Base-by-base conservation (phyloP, 2,329 filamentous ascomycete species). In the Lomentospora prolificans region DNA sequence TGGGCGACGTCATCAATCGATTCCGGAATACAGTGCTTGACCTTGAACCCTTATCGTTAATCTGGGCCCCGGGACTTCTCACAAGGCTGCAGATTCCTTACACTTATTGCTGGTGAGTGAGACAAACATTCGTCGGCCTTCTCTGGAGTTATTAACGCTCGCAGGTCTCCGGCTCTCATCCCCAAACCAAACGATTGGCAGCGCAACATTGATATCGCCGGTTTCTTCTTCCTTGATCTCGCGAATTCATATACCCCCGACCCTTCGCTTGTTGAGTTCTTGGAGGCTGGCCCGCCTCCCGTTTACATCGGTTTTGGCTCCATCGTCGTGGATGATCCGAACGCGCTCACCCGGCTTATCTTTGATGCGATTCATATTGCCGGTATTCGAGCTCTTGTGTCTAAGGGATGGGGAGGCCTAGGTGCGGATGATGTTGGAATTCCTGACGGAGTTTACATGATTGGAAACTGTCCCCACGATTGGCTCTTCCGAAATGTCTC, bases 1-100 rank as follows among this genome's bases (percentile, higher is more conserved):
- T 96, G 3, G 91, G 91, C 36, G 91, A 96, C 68, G 76, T 96
- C 4, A 92, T 96, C 65, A 96, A 97, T 65, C 80, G 84, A 9
- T 96, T 96, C 64, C 79, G 91, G 54, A 84, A 86, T 60, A 84
- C 84, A 57, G 81, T 80, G 12, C 76, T 95, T 1, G 86, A 87
- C 25, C 73, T 96, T 1, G 87, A 94, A 48, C 80, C 86, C 0
- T 77, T 96, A 44, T 90, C 87, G 58, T 74, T 89, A 6, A 84
- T 95, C 51, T 92, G 87, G 80, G 91, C 88, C 2, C 90, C 91
- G 7, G 88, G 87, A 3, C 80, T 95, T 66, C 74, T 95, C 12
- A 84, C 81, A 48, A 82, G 89, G 30, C 73, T 96, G 30, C 81
- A 80, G 50, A 79, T 96, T 14, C 90, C 91, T 0, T 89, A 89